Evolutionary conservation across 2,329 filamentous ascomycete species (phyloP).

Genomic region (Nothopassalora personata): DNA sequence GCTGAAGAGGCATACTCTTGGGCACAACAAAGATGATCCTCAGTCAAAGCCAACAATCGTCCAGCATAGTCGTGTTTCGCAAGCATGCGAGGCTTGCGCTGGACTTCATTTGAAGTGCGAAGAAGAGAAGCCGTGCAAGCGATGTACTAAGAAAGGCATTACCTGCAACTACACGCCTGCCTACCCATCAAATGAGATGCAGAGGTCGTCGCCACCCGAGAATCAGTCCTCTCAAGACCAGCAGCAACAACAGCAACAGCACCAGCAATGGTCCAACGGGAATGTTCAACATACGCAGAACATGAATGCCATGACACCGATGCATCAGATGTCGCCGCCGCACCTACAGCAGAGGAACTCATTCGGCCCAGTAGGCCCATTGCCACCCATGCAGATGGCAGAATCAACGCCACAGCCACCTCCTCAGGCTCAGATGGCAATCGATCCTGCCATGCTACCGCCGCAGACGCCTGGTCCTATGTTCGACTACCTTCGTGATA

Average conservation of each 20-base stretch:
- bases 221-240: constrained; percentile 8
- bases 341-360: constrained; percentile 22
- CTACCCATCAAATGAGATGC: constrained; percentile 20
- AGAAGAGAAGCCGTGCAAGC: constrained; percentile 50
- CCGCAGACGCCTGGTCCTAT: constrained; percentile 25
- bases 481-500: constrained; percentile 33
- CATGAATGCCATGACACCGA: constrained; percentile 17
- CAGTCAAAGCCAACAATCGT: constrained; percentile 27
- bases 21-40: constrained; percentile 36
- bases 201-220: constrained; percentile 17
- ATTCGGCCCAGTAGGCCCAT: constrained; percentile 12
- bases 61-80: constrained; percentile 39
- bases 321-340: constrained; percentile 23
- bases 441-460: constrained; percentile 28
- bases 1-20: constrained; percentile 47
- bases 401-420: constrained; percentile 15
- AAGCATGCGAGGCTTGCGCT: constrained; percentile 50
- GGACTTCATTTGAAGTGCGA: constrained; percentile 50
- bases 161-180: constrained; percentile 35
- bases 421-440: constrained; percentile 19
- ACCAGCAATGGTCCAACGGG: constrained; percentile 16
- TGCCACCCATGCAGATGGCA: constrained; percentile 23
- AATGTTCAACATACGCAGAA: constrained; percentile 14
- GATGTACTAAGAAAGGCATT: constrained; percentile 48
- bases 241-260: constrained; percentile 18